These are phyloP conservation scores for Volutella citrinella DNA, from an alignment of 2,329 filamentous ascomycete species.

Conservation along the genomic window DNA sequence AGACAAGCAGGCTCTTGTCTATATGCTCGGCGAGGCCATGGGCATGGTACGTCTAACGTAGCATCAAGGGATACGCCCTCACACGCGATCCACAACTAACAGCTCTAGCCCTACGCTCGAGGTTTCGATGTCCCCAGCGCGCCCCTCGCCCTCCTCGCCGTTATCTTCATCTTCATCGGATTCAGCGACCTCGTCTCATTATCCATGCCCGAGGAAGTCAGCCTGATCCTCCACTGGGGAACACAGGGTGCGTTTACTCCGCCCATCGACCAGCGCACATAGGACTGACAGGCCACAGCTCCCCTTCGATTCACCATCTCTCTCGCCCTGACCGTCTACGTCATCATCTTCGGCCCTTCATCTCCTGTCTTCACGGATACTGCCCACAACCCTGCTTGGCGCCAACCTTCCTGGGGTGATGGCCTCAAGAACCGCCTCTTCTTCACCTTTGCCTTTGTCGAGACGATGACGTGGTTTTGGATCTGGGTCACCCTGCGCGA, in stretches of 20 bases:
- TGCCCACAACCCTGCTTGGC: constrained; percentile 33
- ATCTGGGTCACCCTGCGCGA: constrained; percentile 68
- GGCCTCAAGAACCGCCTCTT: constrained; percentile 79
- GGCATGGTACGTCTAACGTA: constrained; percentile 63
- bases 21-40: constrained; percentile 79
- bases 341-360: constrained; percentile 56
- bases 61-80: too few species aligned
- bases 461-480: constrained; percentile 88
- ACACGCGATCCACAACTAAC: constrained; percentile 4
- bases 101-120: constrained; percentile 45
- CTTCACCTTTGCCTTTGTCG: constrained; percentile 81
- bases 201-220: constrained; percentile 65
- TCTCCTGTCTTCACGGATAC: constrained; percentile 44
- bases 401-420: constrained; percentile 51
- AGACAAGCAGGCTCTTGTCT: constrained; percentile 77
- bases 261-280: constrained; percentile 39
- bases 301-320: constrained; percentile 65
- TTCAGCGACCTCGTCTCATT: constrained; percentile 64
- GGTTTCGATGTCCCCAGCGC: constrained; percentile 67
- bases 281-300: constrained; percentile 35
- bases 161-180: constrained; percentile 60
- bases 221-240: constrained; percentile 61
- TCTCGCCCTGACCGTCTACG: constrained; percentile 60
- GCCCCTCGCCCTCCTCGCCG: constrained; percentile 70
- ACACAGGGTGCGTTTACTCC: constrained; percentile 61